Conservation (phyloP, 2,329 filamentous ascomycete genomes). For the Claviceps sp. region DNA sequence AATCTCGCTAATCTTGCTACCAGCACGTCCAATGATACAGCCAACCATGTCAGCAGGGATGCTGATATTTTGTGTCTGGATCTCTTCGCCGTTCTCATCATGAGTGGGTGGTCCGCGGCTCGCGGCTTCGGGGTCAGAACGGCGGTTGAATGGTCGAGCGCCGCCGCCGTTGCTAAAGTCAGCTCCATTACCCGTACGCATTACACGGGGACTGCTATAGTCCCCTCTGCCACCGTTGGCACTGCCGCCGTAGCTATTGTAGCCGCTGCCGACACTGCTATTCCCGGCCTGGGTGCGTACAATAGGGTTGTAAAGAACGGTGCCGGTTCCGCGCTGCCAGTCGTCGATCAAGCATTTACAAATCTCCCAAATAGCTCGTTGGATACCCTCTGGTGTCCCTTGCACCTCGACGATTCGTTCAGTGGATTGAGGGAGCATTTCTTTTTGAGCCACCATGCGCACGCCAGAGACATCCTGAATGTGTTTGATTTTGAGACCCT, state of each 20-base stretch:
- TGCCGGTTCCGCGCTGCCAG: slow-evolving; percentile 92
- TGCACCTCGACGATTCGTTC: slow-evolving; percentile 96
- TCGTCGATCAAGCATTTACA: slow-evolving; percentile 97
- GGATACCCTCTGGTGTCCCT: slow-evolving; percentile 86
- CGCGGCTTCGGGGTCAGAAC: slow-evolving; percentile 71
- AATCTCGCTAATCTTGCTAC: slow-evolving; percentile 97
- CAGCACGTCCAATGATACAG: slow-evolving; percentile 92
- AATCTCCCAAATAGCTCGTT: slow-evolving; percentile 96
- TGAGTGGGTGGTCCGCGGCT: slow-evolving; percentile 73
- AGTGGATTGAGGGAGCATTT: slow-evolving; percentile 97
- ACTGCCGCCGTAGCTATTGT: slow-evolving; percentile 22
- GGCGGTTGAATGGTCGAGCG: slow-evolving; percentile 56
- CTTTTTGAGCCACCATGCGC: slow-evolving; percentile 98
- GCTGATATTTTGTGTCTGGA: slow-evolving; percentile 98
- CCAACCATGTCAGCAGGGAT: slow-evolving; percentile 99
- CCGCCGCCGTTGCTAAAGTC: slow-evolving; percentile 80
- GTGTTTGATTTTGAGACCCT: slow-evolving; percentile 97
- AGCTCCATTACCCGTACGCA: slow-evolving; percentile 91
- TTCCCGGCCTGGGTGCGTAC: slow-evolving; percentile 64
- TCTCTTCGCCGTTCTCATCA: slow-evolving; percentile 92
- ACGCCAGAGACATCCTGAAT: slow-evolving; percentile 95
- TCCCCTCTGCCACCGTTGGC: slow-evolving; percentile 29
- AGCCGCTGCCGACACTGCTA: slow-evolving; percentile 28
- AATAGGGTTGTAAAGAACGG: slow-evolving; percentile 92
- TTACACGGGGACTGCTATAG: slow-evolving; percentile 57